phyloP scores from a whole-genome alignment of 345 rosid genomes.

The Bretschneidera sinensis region DNA sequence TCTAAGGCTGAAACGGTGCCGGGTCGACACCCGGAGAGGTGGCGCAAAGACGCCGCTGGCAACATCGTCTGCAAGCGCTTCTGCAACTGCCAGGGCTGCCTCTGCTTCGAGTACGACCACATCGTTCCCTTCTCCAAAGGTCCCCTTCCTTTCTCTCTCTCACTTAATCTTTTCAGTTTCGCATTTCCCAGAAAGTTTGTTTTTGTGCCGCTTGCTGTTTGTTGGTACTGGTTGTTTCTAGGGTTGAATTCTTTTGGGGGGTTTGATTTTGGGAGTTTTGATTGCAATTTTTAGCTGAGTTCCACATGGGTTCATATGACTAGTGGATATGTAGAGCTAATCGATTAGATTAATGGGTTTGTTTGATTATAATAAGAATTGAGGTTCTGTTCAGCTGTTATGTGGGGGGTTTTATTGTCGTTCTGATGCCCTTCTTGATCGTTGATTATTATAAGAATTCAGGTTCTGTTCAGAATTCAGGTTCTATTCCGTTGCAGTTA shows the following conservation, averaged over 20 bases:
- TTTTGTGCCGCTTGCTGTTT: not conserved
- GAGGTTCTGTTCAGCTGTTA: not conserved
- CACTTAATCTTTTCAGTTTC: too few relatives aligned
- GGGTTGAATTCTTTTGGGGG: not conserved
- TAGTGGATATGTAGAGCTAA: not conserved
- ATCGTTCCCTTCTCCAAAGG: conserved; percentile 89
- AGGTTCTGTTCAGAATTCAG: too few relatives aligned
- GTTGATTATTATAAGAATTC: too few relatives aligned
- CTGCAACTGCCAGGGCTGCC: conserved; percentile 88
- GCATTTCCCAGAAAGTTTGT: not conserved
- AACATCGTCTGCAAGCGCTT: conserved; percentile 83
- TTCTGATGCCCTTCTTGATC: too few relatives aligned
- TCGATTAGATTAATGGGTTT: not conserved
- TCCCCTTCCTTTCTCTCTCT: conserved; percentile 13
- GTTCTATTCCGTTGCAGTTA: too few relatives aligned
- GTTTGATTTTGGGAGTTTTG: too few relatives aligned
- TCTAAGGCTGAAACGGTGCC: conserved; percentile 61
- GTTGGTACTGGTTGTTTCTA: not conserved
- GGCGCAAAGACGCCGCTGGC: conserved; percentile 94
- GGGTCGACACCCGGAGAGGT: conserved; percentile 91
- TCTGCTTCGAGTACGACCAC: conserved; percentile 95
- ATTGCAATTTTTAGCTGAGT: too few relatives aligned
- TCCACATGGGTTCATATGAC: not conserved
- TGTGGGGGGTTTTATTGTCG: too few relatives aligned
- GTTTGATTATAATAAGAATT: too few relatives aligned